These are phyloP conservation scores for Epichloe amarillans DNA, from an alignment of 2,329 filamentous ascomycete species.

Conservation along the genomic window DNA sequence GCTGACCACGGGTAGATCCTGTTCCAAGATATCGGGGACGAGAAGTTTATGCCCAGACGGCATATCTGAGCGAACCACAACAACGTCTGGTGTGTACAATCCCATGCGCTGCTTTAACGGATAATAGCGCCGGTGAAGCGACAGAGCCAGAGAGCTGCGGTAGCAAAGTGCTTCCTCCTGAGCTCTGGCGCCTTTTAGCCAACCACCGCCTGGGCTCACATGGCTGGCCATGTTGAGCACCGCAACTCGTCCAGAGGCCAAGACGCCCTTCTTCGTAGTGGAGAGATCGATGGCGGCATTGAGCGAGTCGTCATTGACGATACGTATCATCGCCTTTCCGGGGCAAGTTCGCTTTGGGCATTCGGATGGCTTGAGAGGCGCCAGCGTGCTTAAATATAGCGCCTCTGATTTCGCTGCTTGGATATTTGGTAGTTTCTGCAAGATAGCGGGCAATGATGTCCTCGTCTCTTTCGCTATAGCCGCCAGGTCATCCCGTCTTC, in stretches of 20 bases:
- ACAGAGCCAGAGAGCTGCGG: conserved; percentile 39
- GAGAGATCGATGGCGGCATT: conserved; percentile 37
- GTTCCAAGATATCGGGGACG: conserved; percentile 16
- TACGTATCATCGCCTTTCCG: conserved; percentile 24
- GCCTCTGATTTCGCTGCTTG: conserved; percentile 24
- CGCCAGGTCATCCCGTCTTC: conserved; percentile 19
- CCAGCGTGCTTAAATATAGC: conserved; percentile 22
- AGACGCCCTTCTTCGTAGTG: conserved; percentile 10
- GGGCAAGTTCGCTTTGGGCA: conserved; percentile 28
- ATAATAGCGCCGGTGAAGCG: conserved; percentile 36
- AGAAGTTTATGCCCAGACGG: conserved; percentile 33
- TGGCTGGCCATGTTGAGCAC: conserved; percentile 56
- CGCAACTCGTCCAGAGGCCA: conserved; percentile 28
- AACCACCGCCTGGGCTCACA: conserved; percentile 46
- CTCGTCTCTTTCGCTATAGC: conserved; percentile 34
- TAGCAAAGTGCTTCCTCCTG: conserved; percentile 61
- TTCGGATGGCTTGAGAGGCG: conserved; percentile 24
- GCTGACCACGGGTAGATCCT: conserved; percentile 36
- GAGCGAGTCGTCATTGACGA: conserved; percentile 44
- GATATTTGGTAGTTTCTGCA: conserved; percentile 29
- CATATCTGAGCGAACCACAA: conserved; percentile 41
- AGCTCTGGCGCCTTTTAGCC: conserved; percentile 45
- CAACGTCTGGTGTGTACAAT: conserved; percentile 46
- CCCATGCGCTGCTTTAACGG: conserved; percentile 35
- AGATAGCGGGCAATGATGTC: conserved; percentile 30